A percentile compares a stretch with the other conserved stretches of the same genome.
phyloP scores from a whole-genome alignment of 1,139 yeast species.

The Scheffersomyces quercinus region DNA sequence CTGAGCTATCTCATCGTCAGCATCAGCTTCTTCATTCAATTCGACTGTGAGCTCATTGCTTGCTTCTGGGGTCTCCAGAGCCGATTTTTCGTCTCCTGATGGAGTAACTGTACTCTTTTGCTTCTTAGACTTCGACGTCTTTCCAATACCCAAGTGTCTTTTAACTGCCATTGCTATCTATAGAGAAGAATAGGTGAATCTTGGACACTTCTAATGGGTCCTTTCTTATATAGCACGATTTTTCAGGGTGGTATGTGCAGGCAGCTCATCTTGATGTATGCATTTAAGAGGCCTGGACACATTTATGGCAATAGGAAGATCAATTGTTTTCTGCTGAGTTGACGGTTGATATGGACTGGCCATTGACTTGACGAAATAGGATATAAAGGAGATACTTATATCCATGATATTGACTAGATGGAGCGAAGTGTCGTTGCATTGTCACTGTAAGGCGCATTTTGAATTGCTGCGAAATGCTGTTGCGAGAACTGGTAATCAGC shows the following conservation, averaged over 20 bases:
- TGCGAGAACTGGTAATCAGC: too few relatives aligned
- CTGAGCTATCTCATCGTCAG: slow-evolving; percentile 78
- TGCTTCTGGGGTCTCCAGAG: slow-evolving; percentile 15
- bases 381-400: too few relatives aligned
- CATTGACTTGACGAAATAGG: too few relatives aligned
- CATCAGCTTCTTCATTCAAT: slow-evolving; percentile 66
- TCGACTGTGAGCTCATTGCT: slow-evolving; percentile 62
- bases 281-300: too few relatives aligned
- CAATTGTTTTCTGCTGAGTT: too few relatives aligned
- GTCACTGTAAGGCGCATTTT: too few relatives aligned
- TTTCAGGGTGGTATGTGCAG: not conserved
- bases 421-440: too few relatives aligned
- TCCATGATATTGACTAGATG: too few relatives aligned
- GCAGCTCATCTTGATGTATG: not conserved
- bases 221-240: not conserved
- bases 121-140: slow-evolving; percentile 54
- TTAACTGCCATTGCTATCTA: slow-evolving; percentile 53
- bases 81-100: slow-evolving; percentile 13
- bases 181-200: not conserved
- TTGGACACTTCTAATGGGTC: not conserved
- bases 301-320: too few relatives aligned
- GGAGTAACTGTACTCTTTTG: slow-evolving; percentile 33
- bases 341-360: too few relatives aligned
- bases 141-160: slow-evolving; percentile 82
- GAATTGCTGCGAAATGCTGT: too few relatives aligned